phyloP scores from a whole-genome alignment of 768 basidiomycete species.

The Psilocybe azurescens region DNA sequence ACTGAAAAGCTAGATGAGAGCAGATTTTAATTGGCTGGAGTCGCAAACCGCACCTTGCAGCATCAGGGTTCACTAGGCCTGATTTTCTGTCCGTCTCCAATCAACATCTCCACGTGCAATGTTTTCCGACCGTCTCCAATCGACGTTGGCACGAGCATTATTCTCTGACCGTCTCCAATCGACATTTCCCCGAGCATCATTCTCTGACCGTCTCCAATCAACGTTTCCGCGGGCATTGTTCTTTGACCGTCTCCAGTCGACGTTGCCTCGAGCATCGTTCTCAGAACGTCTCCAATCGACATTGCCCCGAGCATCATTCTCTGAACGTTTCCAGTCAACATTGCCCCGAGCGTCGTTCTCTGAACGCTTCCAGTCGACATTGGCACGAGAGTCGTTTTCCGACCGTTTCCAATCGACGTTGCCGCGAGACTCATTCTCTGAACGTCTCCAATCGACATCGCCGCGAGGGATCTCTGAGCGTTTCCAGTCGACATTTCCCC shows the following conservation, averaged over 20 bases:
- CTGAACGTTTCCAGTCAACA: constrained; percentile 13
- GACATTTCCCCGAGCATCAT: constrained; percentile 14
- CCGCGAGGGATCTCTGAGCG: constrained; percentile 8
- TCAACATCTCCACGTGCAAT: constrained; percentile 1
- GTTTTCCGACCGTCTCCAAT: constrained; percentile 6
- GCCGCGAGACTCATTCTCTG: constrained; percentile 8
- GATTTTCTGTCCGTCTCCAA: constrained; percentile 5
- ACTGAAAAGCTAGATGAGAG: constrained; percentile 3
- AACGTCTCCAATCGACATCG: constrained; percentile 23
- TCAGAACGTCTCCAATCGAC: constrained; percentile 21
- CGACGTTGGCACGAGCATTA: constrained; percentile 10
- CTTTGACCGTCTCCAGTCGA: constrained; percentile 28
- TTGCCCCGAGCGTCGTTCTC: constrained; percentile 2
- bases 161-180: constrained; percentile 24
- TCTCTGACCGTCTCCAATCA: constrained; percentile 29
- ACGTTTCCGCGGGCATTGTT: constrained; percentile 22
- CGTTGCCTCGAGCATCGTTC: constrained; percentile 12
- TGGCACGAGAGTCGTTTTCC: constrained; percentile 13
- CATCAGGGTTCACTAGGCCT: constrained; percentile 2
- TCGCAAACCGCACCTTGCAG: constrained; percentile 3
- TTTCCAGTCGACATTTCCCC: constrained; percentile 24
- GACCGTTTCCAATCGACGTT: constrained; percentile 16
- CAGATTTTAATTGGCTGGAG: background rate
- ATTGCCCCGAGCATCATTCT: constrained; percentile 3
- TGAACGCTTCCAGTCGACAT: constrained; percentile 19